Percentiles rank a stretch among this genome's conserved stretches.
These are phyloP conservation scores for Candida berthetii DNA, from an alignment of 805 yeast species.

Conservation along the genomic window DNA sequence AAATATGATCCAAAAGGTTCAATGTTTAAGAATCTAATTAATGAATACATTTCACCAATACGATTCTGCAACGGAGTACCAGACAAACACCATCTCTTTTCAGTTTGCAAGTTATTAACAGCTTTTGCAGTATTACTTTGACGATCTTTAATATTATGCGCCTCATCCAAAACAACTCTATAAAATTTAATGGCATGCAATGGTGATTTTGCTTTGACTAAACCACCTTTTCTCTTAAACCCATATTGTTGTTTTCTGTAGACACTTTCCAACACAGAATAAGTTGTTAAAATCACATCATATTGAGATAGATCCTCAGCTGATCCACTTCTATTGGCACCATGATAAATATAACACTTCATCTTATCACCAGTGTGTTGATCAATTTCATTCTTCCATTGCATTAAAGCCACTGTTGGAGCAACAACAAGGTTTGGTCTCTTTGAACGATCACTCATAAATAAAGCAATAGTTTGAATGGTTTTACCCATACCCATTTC, in stretches of 20 bases:
- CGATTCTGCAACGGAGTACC: slow-evolving; percentile 97
- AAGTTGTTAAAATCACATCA: slow-evolving; percentile 88
- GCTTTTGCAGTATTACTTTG: slow-evolving; percentile 92
- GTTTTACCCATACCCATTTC: slow-evolving; percentile 99
- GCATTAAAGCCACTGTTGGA: slow-evolving; percentile 98
- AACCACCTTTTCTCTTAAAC: slow-evolving; percentile 63
- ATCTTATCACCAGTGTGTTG: slow-evolving; percentile 71
- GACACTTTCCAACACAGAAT: slow-evolving; percentile 85
- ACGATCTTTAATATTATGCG: slow-evolving; percentile 94
- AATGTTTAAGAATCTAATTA: slow-evolving; percentile 77
- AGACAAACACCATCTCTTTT: slow-evolving; percentile 84
- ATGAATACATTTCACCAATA: slow-evolving; percentile 92
- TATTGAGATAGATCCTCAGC: slow-evolving; percentile 49
- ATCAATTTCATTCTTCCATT: slow-evolving; percentile 92
- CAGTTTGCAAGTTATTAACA: slow-evolving; percentile 65
- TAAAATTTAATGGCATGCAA: slow-evolving; percentile 73
- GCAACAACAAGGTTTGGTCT: slow-evolving; percentile 88
- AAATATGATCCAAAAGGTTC: slow-evolving; percentile 86
- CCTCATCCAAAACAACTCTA: slow-evolving; percentile 90
- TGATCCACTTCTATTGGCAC: slow-evolving; percentile 65
- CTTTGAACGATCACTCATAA: slow-evolving; percentile 61
- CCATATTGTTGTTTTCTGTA: slow-evolving; percentile 82
- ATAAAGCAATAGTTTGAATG: slow-evolving; percentile 86
- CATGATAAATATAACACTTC: slow-evolving; percentile 74
- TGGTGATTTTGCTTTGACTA: slow-evolving; percentile 68